Evolutionary conservation across 345 rosid genomes (phyloP).

Genomic region (Linum lewisii): DNA sequence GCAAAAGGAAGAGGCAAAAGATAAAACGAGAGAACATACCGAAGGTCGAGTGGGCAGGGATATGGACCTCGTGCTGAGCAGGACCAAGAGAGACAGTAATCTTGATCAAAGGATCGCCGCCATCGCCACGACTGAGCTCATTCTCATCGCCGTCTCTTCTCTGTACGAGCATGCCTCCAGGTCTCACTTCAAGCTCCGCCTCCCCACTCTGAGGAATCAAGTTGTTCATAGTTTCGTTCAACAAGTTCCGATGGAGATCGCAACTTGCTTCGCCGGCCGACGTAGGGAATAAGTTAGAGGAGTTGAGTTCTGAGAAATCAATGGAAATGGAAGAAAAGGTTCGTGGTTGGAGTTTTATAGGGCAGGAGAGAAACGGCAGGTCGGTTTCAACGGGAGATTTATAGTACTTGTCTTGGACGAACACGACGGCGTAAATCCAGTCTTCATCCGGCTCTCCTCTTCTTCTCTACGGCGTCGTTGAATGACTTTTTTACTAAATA

Average conservation of each 20-base stretch:
- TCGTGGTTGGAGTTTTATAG: too few species aligned
- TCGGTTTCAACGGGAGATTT: too few species aligned
- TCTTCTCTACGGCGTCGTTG: too few species aligned
- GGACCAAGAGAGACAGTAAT: constrained; percentile 43
- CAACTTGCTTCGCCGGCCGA: background rate
- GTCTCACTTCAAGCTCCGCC: constrained; percentile 37
- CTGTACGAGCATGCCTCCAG: constrained; percentile 51
- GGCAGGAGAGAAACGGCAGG: too few species aligned
- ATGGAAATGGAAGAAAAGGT: background rate
- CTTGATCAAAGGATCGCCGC: constrained; percentile 28
- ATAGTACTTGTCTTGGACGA: too few species aligned
- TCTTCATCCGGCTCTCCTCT: too few species aligned
- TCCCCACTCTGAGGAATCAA: constrained; percentile 14
- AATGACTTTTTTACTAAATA: too few species aligned
- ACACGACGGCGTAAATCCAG: too few species aligned
- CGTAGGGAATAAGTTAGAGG: background rate
- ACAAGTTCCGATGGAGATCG: too few species aligned
- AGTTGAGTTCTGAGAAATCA: background rate
- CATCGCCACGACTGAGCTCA: constrained; percentile 15
- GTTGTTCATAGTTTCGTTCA: background rate
- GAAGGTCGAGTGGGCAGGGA: constrained; percentile 46
- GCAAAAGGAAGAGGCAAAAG: background rate
- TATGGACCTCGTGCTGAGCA: constrained; percentile 35
- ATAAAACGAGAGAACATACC: constrained; percentile 29
- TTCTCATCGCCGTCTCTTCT: constrained; percentile 31